Percentiles rank a stretch among this genome's conserved stretches.
Evolutionary conservation across 2,329 filamentous ascomycete species (phyloP).

Genomic region (Monosporascus ibericus): DNA sequence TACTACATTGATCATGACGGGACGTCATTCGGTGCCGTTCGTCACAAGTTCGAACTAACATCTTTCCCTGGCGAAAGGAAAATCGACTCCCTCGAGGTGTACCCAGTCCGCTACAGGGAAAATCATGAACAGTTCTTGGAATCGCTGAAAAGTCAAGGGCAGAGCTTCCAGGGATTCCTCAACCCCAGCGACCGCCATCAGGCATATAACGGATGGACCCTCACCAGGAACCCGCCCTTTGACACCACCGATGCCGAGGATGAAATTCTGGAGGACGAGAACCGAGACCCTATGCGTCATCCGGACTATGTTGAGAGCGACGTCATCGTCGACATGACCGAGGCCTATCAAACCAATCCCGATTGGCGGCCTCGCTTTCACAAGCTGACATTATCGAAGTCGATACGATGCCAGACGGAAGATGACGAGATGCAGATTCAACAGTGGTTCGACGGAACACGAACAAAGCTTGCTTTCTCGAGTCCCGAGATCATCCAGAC

Average conservation of each 20-base stretch:
- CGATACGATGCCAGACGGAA: conserved; percentile 22
- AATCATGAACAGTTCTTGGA: conserved; percentile 29
- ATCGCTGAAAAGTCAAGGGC: conserved; percentile 26
- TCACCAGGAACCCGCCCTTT: conserved; percentile 30
- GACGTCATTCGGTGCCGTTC: conserved; percentile 30
- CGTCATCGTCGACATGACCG: conserved; percentile 36
- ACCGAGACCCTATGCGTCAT: conserved; percentile 27
- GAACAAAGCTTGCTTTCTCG: conserved; percentile 25
- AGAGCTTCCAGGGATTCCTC: conserved; percentile 26
- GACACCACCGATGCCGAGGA: conserved; percentile 20
- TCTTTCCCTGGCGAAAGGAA: conserved; percentile 31
- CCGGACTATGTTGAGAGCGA: conserved; percentile 35
- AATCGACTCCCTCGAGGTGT: conserved; percentile 31
- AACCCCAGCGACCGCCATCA: conserved; percentile 28
- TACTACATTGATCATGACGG: conserved; percentile 40
- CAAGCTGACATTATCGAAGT: conserved; percentile 24
- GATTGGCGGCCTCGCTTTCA: conserved; percentile 30
- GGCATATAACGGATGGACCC: conserved; percentile 35
- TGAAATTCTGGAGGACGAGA: conserved; percentile 25
- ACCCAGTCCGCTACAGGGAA: conserved; percentile 32
- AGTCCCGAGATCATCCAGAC: conserved; percentile 31
- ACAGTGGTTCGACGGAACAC: conserved; percentile 29
- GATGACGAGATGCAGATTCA: conserved; percentile 32
- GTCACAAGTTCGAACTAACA: conserved; percentile 30
- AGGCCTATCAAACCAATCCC: conserved; percentile 33